Conservation (phyloP, 495 filamentous ascomycete genomes). For the Gamarada debralockiae region DNA sequence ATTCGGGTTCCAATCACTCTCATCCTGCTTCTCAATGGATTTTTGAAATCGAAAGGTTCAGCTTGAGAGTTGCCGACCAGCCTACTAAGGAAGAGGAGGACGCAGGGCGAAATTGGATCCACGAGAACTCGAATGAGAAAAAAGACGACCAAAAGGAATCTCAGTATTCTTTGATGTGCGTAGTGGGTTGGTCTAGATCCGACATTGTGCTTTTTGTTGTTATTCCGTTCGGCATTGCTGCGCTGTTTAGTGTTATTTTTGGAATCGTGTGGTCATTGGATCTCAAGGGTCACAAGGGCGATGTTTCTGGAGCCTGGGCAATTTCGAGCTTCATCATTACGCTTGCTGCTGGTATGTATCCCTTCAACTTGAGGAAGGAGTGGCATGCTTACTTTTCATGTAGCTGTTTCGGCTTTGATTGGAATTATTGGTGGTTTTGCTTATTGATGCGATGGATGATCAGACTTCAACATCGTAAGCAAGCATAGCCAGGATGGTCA, state of each 20-base stretch:
- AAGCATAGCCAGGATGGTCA: too few species aligned
- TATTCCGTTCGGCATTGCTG: neutral
- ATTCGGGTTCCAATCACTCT: too few species aligned
- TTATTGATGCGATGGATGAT: too few species aligned
- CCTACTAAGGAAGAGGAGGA: neutral
- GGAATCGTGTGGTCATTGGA: slow-evolving; percentile 1
- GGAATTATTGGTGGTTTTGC: neutral
- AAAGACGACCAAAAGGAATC: neutral
- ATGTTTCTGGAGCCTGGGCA: slow-evolving; percentile 2
- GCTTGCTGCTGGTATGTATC: neutral
- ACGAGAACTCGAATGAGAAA: neutral
- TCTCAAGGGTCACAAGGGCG: neutral
- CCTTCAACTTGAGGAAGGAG: neutral
- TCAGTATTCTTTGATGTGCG: neutral
- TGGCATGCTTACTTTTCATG: neutral
- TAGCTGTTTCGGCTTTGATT: neutral
- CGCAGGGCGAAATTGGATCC: neutral
- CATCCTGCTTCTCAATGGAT: too few species aligned
- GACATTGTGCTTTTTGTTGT: slow-evolving; percentile 2
- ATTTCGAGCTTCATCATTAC: neutral
- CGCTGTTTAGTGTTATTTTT: neutral
- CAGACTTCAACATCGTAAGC: too few species aligned
- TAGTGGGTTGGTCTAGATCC: neutral
- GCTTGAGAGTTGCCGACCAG: neutral
- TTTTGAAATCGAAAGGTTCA: too few species aligned